A percentile compares a stretch with the other conserved stretches of the same genome.
These are phyloP conservation scores for Circinella umbellata DNA, from an alignment of 371 early-diverging fungal genomes.

Conservation along the genomic window DNA sequence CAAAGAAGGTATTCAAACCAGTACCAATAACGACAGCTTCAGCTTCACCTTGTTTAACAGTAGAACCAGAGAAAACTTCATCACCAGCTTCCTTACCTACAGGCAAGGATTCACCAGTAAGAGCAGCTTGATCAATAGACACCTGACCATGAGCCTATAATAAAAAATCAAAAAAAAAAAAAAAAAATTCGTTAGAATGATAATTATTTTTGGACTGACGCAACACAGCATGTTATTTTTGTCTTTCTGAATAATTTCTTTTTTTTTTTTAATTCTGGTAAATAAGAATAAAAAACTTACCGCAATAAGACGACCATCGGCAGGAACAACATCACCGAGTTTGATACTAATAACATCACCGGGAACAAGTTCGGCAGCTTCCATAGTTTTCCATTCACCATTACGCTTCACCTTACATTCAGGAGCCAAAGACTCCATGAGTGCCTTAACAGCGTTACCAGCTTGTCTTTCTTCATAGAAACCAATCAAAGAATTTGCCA, in stretches of 20 bases:
- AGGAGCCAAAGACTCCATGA: conserved; percentile 76
- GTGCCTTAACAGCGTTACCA: conserved; percentile 79
- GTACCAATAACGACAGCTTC: conserved; percentile 87
- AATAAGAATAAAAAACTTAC: background rate
- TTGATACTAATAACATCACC: conserved; percentile 79
- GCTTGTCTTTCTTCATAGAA: conserved; percentile 85
- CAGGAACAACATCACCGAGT: conserved; percentile 83
- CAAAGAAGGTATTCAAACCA: conserved; percentile 89
- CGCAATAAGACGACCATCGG: conserved; percentile 69
- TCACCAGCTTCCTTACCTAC: conserved; percentile 74
- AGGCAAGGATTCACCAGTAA: conserved; percentile 86
- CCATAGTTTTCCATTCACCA: conserved; percentile 60
- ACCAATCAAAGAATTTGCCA: conserved; percentile 87
- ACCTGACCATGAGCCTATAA: conserved; percentile 53
- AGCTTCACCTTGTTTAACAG: conserved; percentile 94
- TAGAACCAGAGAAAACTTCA: conserved; percentile 78
- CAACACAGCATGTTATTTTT: background rate
- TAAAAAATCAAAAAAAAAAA: background rate
- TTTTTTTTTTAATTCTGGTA: too few species aligned
- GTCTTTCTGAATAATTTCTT: too few species aligned
- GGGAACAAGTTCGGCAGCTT: conserved; percentile 67
- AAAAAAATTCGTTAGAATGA: background rate
- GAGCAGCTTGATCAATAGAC: conserved; percentile 78
- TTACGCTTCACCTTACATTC: conserved; percentile 73
- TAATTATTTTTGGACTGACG: conserved; percentile 4